These are phyloP conservation scores for Rhizopogon vulgaris DNA, from an alignment of 768 basidiomycete species.

Conservation along the genomic window DNA sequence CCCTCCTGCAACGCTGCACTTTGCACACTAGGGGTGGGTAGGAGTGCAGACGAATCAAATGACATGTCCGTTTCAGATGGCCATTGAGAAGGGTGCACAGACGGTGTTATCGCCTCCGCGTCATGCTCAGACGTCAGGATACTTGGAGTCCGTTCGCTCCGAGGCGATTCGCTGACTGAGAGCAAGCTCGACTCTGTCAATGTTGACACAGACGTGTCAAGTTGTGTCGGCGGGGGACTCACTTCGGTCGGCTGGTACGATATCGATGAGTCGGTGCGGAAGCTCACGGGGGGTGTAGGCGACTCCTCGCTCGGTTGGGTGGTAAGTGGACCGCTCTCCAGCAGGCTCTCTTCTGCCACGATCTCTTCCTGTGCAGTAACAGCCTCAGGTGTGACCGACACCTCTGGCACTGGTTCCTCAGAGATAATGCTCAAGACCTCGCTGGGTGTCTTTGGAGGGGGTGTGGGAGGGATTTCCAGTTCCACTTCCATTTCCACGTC, in stretches of 20 bases:
- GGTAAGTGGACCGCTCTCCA: background rate
- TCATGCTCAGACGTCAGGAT: background rate
- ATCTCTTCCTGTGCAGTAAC: background rate
- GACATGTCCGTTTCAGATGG: slow-evolving; percentile 59
- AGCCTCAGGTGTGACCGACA: slow-evolving; percentile 15
- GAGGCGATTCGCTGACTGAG: slow-evolving; percentile 19
- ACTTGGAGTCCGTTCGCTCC: slow-evolving; percentile 14
- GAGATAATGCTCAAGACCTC: slow-evolving; percentile 21
- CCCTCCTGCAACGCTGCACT: slow-evolving; percentile 50
- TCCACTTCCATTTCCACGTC: background rate
- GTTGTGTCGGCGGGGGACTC: slow-evolving; percentile 12
- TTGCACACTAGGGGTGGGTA: slow-evolving; percentile 60
- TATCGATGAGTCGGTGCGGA: background rate
- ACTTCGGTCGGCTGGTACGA: background rate
- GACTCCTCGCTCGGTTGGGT: background rate
- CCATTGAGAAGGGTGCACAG: slow-evolving; percentile 46
- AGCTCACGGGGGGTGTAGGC: background rate
- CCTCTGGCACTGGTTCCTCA: slow-evolving; percentile 17
- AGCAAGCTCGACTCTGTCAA: slow-evolving; percentile 37
- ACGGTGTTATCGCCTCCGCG: slow-evolving; percentile 27
- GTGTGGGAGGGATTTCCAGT: slow-evolving; percentile 12
- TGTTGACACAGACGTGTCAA: slow-evolving; percentile 24
- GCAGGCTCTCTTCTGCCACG: background rate
- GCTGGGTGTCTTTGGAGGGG: slow-evolving; percentile 23
- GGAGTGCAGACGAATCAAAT: slow-evolving; percentile 73